Conservation (phyloP, 163 green algal species). For the Chloromonas sp. region DNA sequence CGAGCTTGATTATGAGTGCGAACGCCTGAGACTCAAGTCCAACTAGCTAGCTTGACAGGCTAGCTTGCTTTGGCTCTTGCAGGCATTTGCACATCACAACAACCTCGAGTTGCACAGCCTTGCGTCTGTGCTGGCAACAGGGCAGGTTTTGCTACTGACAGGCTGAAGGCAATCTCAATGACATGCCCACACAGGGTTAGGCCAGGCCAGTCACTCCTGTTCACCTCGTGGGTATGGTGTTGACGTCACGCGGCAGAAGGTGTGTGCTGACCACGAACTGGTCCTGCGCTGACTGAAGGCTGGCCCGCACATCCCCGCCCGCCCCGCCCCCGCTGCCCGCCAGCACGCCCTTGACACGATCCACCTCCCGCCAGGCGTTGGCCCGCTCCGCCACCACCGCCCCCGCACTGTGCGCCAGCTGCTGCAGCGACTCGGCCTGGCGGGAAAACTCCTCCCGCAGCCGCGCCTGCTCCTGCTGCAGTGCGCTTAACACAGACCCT, state of each 20-base stretch:
- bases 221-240: constrained; percentile 11
- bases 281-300: background rate
- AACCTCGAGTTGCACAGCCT: background rate
- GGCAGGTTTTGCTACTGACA: too few species aligned
- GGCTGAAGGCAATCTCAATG: too few species aligned
- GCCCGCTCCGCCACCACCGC: background rate
- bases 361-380: background rate
- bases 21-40: background rate
- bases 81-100: background rate
- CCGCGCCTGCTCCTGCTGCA: constrained; percentile 28
- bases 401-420: constrained; percentile 9
- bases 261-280: constrained; percentile 14
- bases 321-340: background rate
- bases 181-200: too few species aligned
- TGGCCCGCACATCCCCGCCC: background rate
- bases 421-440: constrained; percentile 19
- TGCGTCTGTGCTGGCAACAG: too few species aligned
- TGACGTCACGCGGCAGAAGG: constrained; percentile 14
- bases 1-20: background rate
- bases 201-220: too few species aligned
- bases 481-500: background rate
- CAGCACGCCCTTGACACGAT: background rate
- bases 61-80: background rate
- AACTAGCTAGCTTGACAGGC: background rate
- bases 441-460: constrained; percentile 22